Conservation (phyloP, 1,139 yeast species). For the Debaryomyces fabryi region DNA sequence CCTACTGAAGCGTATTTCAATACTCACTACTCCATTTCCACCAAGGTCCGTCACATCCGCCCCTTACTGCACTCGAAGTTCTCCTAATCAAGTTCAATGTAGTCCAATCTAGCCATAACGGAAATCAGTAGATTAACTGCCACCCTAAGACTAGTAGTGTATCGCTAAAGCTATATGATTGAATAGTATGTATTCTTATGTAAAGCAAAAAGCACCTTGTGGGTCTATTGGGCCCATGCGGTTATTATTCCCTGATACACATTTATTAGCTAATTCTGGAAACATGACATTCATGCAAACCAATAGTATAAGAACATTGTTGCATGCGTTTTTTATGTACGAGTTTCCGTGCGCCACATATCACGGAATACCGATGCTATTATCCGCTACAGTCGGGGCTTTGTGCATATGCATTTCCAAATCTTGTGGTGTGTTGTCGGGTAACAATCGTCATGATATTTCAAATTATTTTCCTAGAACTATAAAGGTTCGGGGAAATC, state of each 20-base stretch:
- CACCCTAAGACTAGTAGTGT: neutral
- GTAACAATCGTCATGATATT: slow-evolving; percentile 8
- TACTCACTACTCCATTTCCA: too few relatives aligned
- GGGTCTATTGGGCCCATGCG: neutral
- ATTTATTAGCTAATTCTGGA: neutral
- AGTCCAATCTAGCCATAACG: neutral
- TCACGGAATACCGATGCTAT: slow-evolving; percentile 6
- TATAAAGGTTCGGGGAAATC: slow-evolving; percentile 7
- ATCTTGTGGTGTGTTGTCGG: slow-evolving; percentile 5
- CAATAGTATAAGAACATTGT: neutral
- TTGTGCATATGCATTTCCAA: slow-evolving; percentile 3
- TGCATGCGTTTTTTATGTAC: neutral
- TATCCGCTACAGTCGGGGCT: neutral
- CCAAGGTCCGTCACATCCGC: neutral
- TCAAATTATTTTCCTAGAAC: slow-evolving; percentile 3
- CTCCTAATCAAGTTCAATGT: neutral
- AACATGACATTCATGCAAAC: neutral
- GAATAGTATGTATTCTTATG: neutral
- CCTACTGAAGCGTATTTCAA: too few relatives aligned
- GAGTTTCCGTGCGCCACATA: neutral
- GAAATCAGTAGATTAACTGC: neutral
- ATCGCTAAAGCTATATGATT: neutral
- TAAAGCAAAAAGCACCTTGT: neutral
- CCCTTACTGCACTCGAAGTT: neutral
- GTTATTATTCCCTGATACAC: neutral